phyloP scores from a whole-genome alignment of 2,329 filamentous ascomycete species.

The Knoxdaviesia capensis region DNA sequence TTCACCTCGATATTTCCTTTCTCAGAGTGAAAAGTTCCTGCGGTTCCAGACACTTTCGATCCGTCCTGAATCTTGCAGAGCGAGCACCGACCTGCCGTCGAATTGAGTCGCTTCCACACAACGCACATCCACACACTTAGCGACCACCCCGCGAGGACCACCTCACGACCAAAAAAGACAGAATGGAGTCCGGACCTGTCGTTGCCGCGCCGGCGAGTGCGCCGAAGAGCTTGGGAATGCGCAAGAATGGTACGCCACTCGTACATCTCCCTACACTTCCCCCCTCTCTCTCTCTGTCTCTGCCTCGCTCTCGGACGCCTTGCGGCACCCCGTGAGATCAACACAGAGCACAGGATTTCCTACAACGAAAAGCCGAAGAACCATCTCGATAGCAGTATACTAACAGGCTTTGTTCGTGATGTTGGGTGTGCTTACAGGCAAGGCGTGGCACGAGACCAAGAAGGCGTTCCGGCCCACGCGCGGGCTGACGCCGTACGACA shows the following conservation, averaged over 20 bases:
- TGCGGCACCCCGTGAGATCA: not conserved
- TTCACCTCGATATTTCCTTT: too few relatives aligned
- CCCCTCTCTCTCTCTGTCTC: not conserved
- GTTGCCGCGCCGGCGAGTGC: constrained; percentile 15
- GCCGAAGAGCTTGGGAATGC: constrained; percentile 40
- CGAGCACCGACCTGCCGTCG: too few relatives aligned
- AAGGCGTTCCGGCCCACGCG: constrained; percentile 68
- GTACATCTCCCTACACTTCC: too few relatives aligned
- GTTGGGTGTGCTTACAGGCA: constrained; percentile 35
- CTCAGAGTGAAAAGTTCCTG: too few relatives aligned
- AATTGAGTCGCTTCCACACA: too few relatives aligned
- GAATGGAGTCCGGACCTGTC: constrained; percentile 4
- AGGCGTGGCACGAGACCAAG: constrained; percentile 78
- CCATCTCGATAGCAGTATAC: not conserved
- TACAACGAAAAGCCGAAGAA: not conserved
- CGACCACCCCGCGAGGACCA: too few relatives aligned
- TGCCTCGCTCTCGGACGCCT: not conserved
- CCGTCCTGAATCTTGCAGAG: too few relatives aligned
- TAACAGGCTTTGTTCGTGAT: not conserved
- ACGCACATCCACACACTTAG: too few relatives aligned
- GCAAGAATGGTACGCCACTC: constrained; percentile 52
- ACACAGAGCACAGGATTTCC: not conserved
- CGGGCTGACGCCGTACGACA: constrained; percentile 60
- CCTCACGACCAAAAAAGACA: too few relatives aligned
- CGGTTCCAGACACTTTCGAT: too few relatives aligned